phyloP scores from a whole-genome alignment of 208 protist genomes.

The Spongospora subterranea region DNA sequence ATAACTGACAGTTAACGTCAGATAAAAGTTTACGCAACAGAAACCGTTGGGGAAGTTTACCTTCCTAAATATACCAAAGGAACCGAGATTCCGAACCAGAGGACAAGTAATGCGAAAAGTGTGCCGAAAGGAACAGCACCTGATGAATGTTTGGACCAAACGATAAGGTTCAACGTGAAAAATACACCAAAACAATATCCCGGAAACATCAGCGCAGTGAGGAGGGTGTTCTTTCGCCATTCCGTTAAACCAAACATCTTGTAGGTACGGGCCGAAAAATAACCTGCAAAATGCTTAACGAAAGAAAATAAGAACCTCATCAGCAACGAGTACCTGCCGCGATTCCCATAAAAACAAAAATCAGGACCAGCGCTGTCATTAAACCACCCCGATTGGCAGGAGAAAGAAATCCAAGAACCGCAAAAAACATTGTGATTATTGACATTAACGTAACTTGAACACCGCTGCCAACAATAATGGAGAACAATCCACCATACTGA shows the following conservation, averaged over 20 bases:
- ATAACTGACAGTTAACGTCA: slow-evolving; percentile 84
- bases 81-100: slow-evolving; percentile 90
- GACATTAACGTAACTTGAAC: slow-evolving; percentile 89
- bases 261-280: slow-evolving; percentile 59
- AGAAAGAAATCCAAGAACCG: slow-evolving; percentile 91
- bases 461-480: slow-evolving; percentile 83
- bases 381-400: slow-evolving; percentile 90
- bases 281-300: slow-evolving; percentile 7
- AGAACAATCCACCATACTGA: slow-evolving; percentile 44
- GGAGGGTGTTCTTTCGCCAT: slow-evolving; percentile 67
- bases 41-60: slow-evolving; percentile 78
- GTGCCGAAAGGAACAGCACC: slow-evolving; percentile 71
- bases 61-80: slow-evolving; percentile 86
- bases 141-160: slow-evolving; percentile 73
- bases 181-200: slow-evolving; percentile 80
- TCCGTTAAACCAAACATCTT: slow-evolving; percentile 57
- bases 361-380: slow-evolving; percentile 67
- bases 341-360: slow-evolving; percentile 69
- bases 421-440: slow-evolving; percentile 78
- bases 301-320: background rate
- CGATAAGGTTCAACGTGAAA: slow-evolving; percentile 83
- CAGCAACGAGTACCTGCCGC: slow-evolving; percentile 48
- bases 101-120: slow-evolving; percentile 69
- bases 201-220: slow-evolving; percentile 80
- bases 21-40: slow-evolving; percentile 81